Conservation (phyloP, 2,329 filamentous ascomycete species). For the Calonectria ilicicola region DNA sequence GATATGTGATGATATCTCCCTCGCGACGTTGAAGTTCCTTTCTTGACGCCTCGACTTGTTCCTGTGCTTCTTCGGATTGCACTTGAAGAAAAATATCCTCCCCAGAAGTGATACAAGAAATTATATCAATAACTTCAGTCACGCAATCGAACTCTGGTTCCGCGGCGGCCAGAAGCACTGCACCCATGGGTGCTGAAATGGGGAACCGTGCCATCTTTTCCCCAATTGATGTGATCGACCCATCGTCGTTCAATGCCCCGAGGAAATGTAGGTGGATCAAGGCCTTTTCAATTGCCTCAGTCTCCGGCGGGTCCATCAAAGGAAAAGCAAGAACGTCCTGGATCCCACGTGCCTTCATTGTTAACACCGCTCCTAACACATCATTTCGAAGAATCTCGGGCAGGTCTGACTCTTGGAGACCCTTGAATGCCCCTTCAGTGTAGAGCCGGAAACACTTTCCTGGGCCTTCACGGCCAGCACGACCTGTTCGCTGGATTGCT, state of each 20-base stretch:
- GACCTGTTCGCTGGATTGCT: constrained; percentile 89
- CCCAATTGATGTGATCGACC: constrained; percentile 80
- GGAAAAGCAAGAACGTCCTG: constrained; percentile 86
- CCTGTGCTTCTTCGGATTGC: constrained; percentile 67
- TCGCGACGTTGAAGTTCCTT: constrained; percentile 71
- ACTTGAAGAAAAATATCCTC: constrained; percentile 73
- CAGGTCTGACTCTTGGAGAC: constrained; percentile 78
- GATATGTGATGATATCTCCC: constrained; percentile 73
- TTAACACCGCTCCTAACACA: constrained; percentile 85
- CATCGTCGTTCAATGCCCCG: constrained; percentile 78
- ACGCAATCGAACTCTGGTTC: constrained; percentile 79
- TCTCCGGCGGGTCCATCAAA: constrained; percentile 83
- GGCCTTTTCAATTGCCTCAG: constrained; percentile 84
- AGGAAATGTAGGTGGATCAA: constrained; percentile 84
- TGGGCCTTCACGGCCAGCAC: constrained; percentile 90
- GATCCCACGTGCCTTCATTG: constrained; percentile 93
- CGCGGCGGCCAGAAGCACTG: constrained; percentile 85
- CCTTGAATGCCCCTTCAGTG: constrained; percentile 80
- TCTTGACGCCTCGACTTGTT: constrained; percentile 65
- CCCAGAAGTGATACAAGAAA: constrained; percentile 72
- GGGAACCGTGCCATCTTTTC: constrained; percentile 85
- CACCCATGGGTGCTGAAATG: constrained; percentile 82
- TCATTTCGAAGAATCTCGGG: constrained; percentile 95
- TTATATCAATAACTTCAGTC: constrained; percentile 87
- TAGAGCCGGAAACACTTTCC: constrained; percentile 93